Percentiles rank a stretch among this genome's conserved stretches.
These are phyloP conservation scores for Penicillium robsamsonii DNA, from an alignment of 495 filamentous ascomycete genomes.

Conservation along the genomic window DNA sequence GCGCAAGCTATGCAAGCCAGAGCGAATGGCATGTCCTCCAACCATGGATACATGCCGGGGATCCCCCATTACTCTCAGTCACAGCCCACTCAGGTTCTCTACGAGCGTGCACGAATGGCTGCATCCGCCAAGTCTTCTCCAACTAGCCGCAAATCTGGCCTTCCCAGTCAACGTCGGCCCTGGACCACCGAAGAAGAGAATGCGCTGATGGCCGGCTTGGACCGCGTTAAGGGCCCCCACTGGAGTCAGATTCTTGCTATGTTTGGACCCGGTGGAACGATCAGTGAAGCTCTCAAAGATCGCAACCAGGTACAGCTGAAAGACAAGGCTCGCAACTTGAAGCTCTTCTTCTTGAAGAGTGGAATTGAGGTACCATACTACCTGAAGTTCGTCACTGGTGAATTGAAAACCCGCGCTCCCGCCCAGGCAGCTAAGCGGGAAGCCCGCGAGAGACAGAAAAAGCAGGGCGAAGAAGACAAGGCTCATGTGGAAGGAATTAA, in stretches of 20 bases:
- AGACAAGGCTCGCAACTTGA: constrained; percentile 92
- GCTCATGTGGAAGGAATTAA: constrained; percentile 70
- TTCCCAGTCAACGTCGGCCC: constrained; percentile 80
- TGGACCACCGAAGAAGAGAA: constrained; percentile 92
- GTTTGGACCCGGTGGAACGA: constrained; percentile 77
- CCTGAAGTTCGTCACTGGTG: constrained; percentile 85
- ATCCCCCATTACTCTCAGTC: constrained; percentile 66
- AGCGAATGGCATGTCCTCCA: constrained; percentile 36
- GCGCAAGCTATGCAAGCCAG: constrained; percentile 36
- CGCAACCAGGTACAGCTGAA: constrained; percentile 94
- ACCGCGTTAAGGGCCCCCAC: constrained; percentile 88
- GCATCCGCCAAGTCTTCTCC: constrained; percentile 78
- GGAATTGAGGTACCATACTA: constrained; percentile 92
- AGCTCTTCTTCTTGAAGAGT: constrained; percentile 93
- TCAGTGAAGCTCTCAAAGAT: constrained; percentile 85
- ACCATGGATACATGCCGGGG: constrained; percentile 48
- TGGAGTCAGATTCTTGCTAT: constrained; percentile 93
- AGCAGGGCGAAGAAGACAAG: constrained; percentile 66
- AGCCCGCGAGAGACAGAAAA: constrained; percentile 66
- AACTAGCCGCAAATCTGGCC: constrained; percentile 67
- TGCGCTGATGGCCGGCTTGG: constrained; percentile 87
- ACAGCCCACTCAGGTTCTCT: constrained; percentile 73
- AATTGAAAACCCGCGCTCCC: constrained; percentile 88
- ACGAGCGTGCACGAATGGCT: constrained; percentile 78
- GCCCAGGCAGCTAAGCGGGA: constrained; percentile 78